These are phyloP conservation scores for Staphylotrichum longicolle DNA, from an alignment of 495 filamentous ascomycete species.

Conservation along the genomic window DNA sequence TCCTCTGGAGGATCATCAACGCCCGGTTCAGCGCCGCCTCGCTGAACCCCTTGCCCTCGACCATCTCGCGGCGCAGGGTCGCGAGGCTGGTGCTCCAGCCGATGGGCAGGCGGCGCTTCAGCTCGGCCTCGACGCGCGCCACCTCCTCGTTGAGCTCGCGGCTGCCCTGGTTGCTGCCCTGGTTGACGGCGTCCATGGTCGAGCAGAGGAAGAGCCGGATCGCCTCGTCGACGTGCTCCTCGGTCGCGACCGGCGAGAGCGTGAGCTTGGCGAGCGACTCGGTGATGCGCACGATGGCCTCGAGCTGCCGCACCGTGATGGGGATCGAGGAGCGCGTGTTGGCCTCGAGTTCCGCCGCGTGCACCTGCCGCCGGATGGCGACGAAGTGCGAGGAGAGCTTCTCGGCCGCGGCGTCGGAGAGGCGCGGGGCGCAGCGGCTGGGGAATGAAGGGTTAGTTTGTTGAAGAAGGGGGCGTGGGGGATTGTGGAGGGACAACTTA, in stretches of 20 bases:
- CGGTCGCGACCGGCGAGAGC: constrained; percentile 79
- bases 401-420: constrained; percentile 89
- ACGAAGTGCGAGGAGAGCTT: constrained; percentile 98
- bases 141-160: constrained; percentile 90
- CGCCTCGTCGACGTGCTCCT: constrained; percentile 93
- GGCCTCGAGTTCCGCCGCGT: constrained; percentile 80
- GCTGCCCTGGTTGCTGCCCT: constrained; percentile 75
- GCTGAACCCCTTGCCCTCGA: constrained; percentile 79
- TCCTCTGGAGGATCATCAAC: constrained; percentile 77
- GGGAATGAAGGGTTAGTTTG: constrained; percentile 36
- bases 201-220: constrained; percentile 95
- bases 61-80: constrained; percentile 83
- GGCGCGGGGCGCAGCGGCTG: constrained; percentile 87
- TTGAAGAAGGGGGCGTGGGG: neutral
- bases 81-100: constrained; percentile 92
- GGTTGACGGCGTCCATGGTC: constrained; percentile 96
- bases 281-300: constrained; percentile 95
- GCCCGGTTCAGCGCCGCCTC: constrained; percentile 84
- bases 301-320: constrained; percentile 95
- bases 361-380: constrained; percentile 89
- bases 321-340: constrained; percentile 89
- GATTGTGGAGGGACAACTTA: constrained; percentile 43
- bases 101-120: constrained; percentile 83
- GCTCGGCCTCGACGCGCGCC: constrained; percentile 83
- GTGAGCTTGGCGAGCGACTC: constrained; percentile 92